A percentile compares a stretch with the other conserved stretches of the same genome.
Conservation (phyloP, 2,329 filamentous ascomycete species). For the Epichloe festucae region DNA sequence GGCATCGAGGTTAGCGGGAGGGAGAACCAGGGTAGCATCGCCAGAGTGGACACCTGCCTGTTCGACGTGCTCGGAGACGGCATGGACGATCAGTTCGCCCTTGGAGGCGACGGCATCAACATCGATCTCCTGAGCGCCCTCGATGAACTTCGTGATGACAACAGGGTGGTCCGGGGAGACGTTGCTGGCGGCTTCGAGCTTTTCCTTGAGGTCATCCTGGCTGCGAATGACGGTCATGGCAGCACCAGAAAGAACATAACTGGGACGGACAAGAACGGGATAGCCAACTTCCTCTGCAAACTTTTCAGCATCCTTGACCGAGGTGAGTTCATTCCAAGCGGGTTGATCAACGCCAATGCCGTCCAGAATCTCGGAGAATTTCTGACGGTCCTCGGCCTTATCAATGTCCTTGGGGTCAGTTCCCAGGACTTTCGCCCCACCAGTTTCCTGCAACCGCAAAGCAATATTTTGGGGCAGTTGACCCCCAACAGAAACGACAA, state of each 20-base stretch:
- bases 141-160: slow-evolving; percentile 96
- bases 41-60: slow-evolving; percentile 97
- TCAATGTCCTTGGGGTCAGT: slow-evolving; percentile 92
- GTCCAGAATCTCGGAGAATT: slow-evolving; percentile 95
- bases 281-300: slow-evolving; percentile 82
- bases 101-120: slow-evolving; percentile 83
- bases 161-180: slow-evolving; percentile 96
- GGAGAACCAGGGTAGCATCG: slow-evolving; percentile 87
- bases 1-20: slow-evolving; percentile 68
- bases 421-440: slow-evolving; percentile 80
- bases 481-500: slow-evolving; percentile 94
- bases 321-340: slow-evolving; percentile 94
- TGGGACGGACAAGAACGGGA: slow-evolving; percentile 87
- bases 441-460: slow-evolving; percentile 80
- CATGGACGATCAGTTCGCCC: slow-evolving; percentile 80
- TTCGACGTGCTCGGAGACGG: slow-evolving; percentile 91
- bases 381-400: slow-evolving; percentile 94
- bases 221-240: slow-evolving; percentile 96
- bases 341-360: slow-evolving; percentile 95
- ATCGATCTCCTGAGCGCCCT: slow-evolving; percentile 92
- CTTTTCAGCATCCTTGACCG: slow-evolving; percentile 70
- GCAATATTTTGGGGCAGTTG: slow-evolving; percentile 97
- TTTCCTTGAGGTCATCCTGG: slow-evolving; percentile 82
- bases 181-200: slow-evolving; percentile 77
- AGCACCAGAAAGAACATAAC: slow-evolving; percentile 91